Base-by-base conservation (phyloP, 148 eudicot genomes). In the Silene uniflora region DNA sequence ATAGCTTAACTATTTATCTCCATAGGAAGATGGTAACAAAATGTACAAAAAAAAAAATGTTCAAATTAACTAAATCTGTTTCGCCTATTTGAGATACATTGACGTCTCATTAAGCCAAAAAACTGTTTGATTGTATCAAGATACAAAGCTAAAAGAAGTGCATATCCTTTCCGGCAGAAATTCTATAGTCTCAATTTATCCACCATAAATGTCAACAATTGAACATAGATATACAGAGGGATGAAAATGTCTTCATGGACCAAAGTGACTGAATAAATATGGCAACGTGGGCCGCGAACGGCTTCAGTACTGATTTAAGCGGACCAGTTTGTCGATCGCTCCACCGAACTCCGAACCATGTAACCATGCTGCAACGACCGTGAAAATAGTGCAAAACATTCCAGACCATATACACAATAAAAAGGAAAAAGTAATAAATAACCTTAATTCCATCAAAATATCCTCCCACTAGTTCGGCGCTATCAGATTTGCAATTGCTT, bases 391-490 rank as follows among this genome's bases (percentile, higher is more conserved):
- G 12, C 29, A 29, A 44, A 22, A 60, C 39, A 69, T 24, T 21
- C 27, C 22, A 44, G 47, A 59, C 18, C 19, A 69, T 10, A 27
- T 14, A 16, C 23, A 49, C 16, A 49, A 5, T 49, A 49, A 61
- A 52, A 55, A 52, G 66, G 46, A 81, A 71, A 22, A 73, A n/a
- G 35, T 22, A 47, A 73, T 35, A 62, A 62, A 39, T 69, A 67
- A 96, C 99, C 98, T 88, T 86, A 73, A 96, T 77, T 76, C 98
- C 98, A 71, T 88, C 86, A 85, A 91, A 96, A 84, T 80, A 85
- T 74, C 97, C 99, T 70, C 77, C 83, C 69, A 92, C 80, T 44
- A 96, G 78, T 87, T 91, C 97, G 62, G 93, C 88, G 27, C 79
- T 85, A 76, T 79, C 78, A 32, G 58, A 74, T 47, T 6, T 52